Evolutionary conservation across 768 basidiomycete genomes (phyloP), one percentile per base, ranked within the genome.

Genomic region (Calocera cornea): DNA sequence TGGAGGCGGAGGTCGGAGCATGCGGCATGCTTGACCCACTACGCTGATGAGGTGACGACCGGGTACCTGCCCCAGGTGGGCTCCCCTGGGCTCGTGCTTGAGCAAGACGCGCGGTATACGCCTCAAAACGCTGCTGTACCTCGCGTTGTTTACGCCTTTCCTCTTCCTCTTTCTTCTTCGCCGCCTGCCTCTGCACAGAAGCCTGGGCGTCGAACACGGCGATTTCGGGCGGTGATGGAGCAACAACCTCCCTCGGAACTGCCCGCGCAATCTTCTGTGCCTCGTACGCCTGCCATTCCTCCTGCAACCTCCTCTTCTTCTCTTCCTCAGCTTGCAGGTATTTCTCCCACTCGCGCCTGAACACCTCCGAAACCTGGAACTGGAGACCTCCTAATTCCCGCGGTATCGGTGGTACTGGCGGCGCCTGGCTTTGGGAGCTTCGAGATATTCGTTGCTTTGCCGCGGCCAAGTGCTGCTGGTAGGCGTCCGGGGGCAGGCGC

Each of bases 81-180:
- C 54, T 60, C 31, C 54, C 54, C 54, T 60, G 54, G 7, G 54
- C 54, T 60, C 54, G 24, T 33, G 14, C 54, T 60, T 60, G 54
- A 60, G 54, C 54, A 60, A 60, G 54, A 60, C 31, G 54, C 5
- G 54, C 54, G 14, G 31, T 29, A 19, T 16, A 60, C 11, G 54
- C 54, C 54, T 60, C 54, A 60, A 60, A 60, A 60, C 54, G 54
- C 54, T 60, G 54, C 54, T 60, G 54, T 60, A 60, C 54, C 54
- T 60, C 54, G 54, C 54, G 54, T 60, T 60, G 54, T 60, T 60
- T 60, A 16, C 24, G 27, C 31, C 54, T 60, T 60, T 60, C 54
- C 54, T 60, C 54, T 33, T 60, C 54, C 31, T 27, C 54, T 29
- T 60, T 27, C 31, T 19, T 60, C 54, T 60, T 60, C 54, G 54